Conservation (phyloP, 371 early-diverging fungal genomes). For the Chytridiales sp. region DNA sequence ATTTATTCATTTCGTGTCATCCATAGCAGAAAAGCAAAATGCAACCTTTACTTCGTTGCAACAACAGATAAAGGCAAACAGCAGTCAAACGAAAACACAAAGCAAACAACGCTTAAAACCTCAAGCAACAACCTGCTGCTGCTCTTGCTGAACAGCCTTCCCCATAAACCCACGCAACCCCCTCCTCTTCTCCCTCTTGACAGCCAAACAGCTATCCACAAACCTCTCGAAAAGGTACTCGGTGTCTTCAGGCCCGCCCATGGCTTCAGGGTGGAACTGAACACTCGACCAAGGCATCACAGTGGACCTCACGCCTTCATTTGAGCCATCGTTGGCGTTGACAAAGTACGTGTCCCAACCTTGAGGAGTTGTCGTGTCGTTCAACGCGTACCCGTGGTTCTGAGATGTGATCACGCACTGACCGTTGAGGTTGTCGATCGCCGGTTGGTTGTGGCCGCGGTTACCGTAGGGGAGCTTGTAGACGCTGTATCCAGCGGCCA, state of each 20-base stretch:
- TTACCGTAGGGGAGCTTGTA: slow-evolving; percentile 94
- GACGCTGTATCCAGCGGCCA: slow-evolving; percentile 80
- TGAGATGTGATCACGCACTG: slow-evolving; percentile 91
- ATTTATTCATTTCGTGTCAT: too few species aligned
- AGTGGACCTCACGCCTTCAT: slow-evolving; percentile 86
- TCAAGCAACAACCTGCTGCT: not conserved
- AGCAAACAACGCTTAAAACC: too few species aligned
- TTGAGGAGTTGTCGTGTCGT: slow-evolving; percentile 50
- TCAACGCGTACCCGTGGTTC: slow-evolving; percentile 92
- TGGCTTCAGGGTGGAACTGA: slow-evolving; percentile 97
- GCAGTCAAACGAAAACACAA: too few species aligned
- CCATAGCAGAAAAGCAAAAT: too few species aligned
- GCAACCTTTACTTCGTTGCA: too few species aligned
- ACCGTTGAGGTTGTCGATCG: slow-evolving; percentile 61
- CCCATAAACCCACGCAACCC: not conserved
- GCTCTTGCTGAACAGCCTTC: not conserved
- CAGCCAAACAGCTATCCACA: slow-evolving; percentile 24
- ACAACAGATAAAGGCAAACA: too few species aligned
- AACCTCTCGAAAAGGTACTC: slow-evolving; percentile 69
- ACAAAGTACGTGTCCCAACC: slow-evolving; percentile 81
- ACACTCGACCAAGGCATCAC: slow-evolving; percentile 75
- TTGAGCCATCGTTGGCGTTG: slow-evolving; percentile 93
- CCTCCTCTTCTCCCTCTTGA: slow-evolving; percentile 29
- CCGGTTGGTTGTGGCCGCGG: slow-evolving; percentile 96
- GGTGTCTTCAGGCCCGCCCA: slow-evolving; percentile 93